phyloP scores from a whole-genome alignment of 441 rosid species.

The Adansonia gregorii region DNA sequence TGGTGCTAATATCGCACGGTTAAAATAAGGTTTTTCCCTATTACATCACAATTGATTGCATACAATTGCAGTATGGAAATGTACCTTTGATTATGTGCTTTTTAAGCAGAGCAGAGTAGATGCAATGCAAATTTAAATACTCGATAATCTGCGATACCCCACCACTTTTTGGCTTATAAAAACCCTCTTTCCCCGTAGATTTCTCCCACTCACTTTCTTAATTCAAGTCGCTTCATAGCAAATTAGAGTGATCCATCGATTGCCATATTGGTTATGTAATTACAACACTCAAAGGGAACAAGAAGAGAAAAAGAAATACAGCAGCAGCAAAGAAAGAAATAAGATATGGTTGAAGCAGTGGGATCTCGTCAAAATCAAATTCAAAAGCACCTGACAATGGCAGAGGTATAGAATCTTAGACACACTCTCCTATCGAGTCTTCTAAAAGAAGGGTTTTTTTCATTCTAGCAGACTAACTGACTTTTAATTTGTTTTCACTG shows the following conservation, averaged over 20 bases:
- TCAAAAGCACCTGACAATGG: constrained; percentile 48
- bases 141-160: constrained; percentile 29
- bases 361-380: constrained; percentile 35
- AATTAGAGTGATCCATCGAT: neutral
- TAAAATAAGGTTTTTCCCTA: constrained; percentile 39
- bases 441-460: neutral
- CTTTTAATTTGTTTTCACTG: neutral
- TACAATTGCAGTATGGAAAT: neutral
- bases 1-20: constrained; percentile 38
- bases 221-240: neutral
- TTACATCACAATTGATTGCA: neutral
- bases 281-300: neutral
- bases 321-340: neutral
- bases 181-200: constrained; percentile 17
- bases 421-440: neutral
- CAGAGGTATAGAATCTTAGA: constrained; percentile 56
- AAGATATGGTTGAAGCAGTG: constrained; percentile 51
- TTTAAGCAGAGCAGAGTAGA: neutral
- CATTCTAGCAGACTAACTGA: neutral
- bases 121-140: constrained; percentile 12
- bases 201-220: constrained; percentile 17
- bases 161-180: constrained; percentile 35
- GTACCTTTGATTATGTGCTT: constrained; percentile 23
- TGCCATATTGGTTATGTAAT: neutral
- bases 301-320: neutral